Evolutionary conservation across 441 rosid genomes (phyloP), one percentile per base, ranked within the genome.

Genomic region (Croton setiger): DNA sequence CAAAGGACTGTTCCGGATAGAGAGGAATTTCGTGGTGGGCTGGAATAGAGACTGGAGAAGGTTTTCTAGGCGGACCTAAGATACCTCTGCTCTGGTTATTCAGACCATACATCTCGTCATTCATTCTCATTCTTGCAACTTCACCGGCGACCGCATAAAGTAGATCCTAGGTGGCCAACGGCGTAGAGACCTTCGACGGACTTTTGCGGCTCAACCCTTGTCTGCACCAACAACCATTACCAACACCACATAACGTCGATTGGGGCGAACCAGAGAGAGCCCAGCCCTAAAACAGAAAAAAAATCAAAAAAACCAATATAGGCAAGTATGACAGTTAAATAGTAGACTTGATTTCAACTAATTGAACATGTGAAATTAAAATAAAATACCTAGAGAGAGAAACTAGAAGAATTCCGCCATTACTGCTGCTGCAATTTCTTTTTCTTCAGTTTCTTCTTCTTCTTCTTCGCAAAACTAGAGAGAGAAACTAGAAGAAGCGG

Each of bases 81-180:
- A 79, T 72, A 23, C 83, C 82, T 53, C 71, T 75, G 44, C 43
- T 74, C 33, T 69, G 64, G 51, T 54, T 21, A 36, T 75, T 20
- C 2, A 60, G 55, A 8, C 57, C 71, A 41, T 61, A 67, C 15
- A 63, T 12, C 49, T 80, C 84, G 20, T 83, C 78, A 47, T 41
- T 79, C 73, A 77, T 69, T 56, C 76, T 73, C 81, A 85, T 72
- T 75, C 69, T 78, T 8, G 85, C 88, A 2, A 85, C 80, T 72
- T 85, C 88, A 37, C 83, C 92, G 8, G 83, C 85, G 58, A 91
- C 88, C 33, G 87, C 86, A 37, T 74, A 75, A 21, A 84, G 84
- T 49, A 87, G 79, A 81, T 84, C 87, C 88, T 86, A 81, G 6
- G 87, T 77, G 17, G 70, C 76, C 48, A 84, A 85, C 12, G 83